A percentile compares a stretch with the other conserved stretches of the same genome.
Evolutionary conservation across 345 rosid species (phyloP).

Genomic region (Triadica sebifera): DNA sequence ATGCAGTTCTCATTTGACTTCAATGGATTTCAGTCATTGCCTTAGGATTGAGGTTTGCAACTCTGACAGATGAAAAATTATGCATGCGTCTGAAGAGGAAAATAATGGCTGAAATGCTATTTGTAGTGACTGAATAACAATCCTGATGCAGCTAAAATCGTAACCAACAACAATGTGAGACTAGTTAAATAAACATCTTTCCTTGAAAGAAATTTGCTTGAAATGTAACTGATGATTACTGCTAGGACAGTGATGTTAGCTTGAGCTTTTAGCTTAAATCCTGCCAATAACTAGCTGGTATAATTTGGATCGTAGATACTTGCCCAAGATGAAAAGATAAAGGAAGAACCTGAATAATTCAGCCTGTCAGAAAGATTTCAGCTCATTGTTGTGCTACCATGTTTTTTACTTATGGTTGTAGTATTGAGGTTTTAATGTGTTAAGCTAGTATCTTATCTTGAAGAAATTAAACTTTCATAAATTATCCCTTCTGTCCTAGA

Average conservation of each 20-base stretch:
- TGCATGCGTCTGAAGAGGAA: not conserved
- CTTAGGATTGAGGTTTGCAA: not conserved
- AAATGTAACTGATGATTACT: not conserved
- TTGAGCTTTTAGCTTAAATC: not conserved
- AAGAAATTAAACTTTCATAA: not conserved
- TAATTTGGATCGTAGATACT: not conserved
- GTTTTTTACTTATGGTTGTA: not conserved
- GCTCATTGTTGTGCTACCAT: not conserved
- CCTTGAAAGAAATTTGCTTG: not conserved
- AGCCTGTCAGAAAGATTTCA: not conserved
- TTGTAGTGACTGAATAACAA: not conserved
- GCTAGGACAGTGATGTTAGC: too few relatives aligned
- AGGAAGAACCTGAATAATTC: not conserved
- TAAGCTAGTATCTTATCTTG: not conserved
- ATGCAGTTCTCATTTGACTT: not conserved
- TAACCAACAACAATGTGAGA: too few relatives aligned
- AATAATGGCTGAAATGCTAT: not conserved
- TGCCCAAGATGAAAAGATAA: not conserved
- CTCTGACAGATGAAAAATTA: not conserved
- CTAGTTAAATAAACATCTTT: not conserved
- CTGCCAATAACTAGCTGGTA: not conserved
- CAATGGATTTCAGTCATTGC: not conserved
- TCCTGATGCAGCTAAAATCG: not conserved
- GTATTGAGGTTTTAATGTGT: not conserved
- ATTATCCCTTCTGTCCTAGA: not conserved